Conservation (phyloP, 495 filamentous ascomycete genomes). For the Penicillium simplicissimum region DNA sequence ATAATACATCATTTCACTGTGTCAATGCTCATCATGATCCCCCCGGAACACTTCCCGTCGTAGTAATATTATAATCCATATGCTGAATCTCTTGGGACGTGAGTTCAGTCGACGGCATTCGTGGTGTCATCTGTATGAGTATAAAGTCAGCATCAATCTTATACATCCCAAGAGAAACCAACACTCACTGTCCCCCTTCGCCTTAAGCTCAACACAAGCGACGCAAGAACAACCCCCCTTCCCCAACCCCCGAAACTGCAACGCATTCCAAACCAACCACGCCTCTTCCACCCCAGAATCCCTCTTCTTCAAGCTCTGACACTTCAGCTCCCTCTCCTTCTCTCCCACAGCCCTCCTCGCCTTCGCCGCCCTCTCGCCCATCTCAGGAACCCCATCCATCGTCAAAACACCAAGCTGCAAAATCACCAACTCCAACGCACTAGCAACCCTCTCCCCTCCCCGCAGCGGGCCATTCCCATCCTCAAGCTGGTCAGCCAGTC, state of each 20-base stretch:
- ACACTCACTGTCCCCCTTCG: neutral
- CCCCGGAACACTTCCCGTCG: neutral
- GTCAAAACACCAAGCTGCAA: neutral
- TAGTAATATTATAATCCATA: neutral
- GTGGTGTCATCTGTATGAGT: neutral
- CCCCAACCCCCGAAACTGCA: constrained; percentile 1
- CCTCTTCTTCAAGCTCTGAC: neutral
- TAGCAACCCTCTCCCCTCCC: neutral
- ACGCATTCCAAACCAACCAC: neutral
- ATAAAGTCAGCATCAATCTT: neutral
- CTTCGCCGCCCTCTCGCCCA: neutral
- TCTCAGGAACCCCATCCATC: neutral
- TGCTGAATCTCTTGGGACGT: too few relatives aligned
- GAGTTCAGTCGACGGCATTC: neutral
- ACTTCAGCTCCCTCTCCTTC: neutral
- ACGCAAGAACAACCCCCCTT: neutral
- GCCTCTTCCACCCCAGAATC: neutral
- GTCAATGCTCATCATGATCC: neutral
- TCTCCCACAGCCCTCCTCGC: neutral
- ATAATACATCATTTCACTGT: neutral
- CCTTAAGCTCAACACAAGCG: neutral
- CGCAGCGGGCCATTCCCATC: neutral
- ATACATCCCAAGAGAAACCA: neutral
- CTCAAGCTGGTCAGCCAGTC: neutral
- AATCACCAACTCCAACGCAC: constrained; percentile 1